phyloP scores from a whole-genome alignment of 2,329 filamentous ascomycete genomes.

The Fusarium zealandicum region DNA sequence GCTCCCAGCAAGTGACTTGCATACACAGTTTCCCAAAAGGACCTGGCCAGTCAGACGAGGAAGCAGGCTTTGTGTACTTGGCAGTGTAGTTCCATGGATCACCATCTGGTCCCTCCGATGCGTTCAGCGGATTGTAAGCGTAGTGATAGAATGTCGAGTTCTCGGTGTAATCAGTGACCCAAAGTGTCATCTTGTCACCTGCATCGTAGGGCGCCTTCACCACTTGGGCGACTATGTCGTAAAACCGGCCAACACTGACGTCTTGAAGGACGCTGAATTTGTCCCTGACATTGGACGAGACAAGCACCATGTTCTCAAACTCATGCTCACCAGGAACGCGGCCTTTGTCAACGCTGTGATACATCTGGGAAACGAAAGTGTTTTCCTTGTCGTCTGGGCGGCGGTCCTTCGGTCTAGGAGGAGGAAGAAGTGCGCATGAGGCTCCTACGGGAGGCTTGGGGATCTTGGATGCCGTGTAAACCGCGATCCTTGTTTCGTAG shows the following conservation, averaged over 20 bases:
- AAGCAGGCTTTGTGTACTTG: constrained; percentile 34
- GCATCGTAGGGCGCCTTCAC: constrained; percentile 58
- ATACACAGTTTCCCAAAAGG: constrained; percentile 77
- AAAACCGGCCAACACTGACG: constrained; percentile 62
- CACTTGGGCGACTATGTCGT: constrained; percentile 76
- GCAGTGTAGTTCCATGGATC: constrained; percentile 64
- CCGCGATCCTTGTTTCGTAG: constrained; percentile 51
- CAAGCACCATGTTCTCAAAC: constrained; percentile 51
- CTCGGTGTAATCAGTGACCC: constrained; percentile 83
- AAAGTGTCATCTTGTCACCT: constrained; percentile 64
- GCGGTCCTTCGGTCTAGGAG: constrained; percentile 28
- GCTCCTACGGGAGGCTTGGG: constrained; percentile 49
- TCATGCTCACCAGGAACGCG: constrained; percentile 51
- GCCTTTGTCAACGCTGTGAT: constrained; percentile 53
- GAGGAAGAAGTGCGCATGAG: constrained; percentile 38
- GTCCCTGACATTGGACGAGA: constrained; percentile 54
- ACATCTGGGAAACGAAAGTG: constrained; percentile 57
- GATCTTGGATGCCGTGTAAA: constrained; percentile 50
- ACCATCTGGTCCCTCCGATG: constrained; percentile 52
- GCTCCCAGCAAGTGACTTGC: constrained; percentile 73
- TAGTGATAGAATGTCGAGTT: constrained; percentile 69
- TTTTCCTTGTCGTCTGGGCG: constrained; percentile 43
- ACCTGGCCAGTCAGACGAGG: constrained; percentile 66
- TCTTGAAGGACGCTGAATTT: constrained; percentile 74
- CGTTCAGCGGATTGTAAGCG: constrained; percentile 42